A percentile compares a stretch with the other conserved stretches of the same genome.
These are phyloP conservation scores for Clarkia xantiana DNA, from an alignment of 345 rosid genomes.

Conservation along the genomic window DNA sequence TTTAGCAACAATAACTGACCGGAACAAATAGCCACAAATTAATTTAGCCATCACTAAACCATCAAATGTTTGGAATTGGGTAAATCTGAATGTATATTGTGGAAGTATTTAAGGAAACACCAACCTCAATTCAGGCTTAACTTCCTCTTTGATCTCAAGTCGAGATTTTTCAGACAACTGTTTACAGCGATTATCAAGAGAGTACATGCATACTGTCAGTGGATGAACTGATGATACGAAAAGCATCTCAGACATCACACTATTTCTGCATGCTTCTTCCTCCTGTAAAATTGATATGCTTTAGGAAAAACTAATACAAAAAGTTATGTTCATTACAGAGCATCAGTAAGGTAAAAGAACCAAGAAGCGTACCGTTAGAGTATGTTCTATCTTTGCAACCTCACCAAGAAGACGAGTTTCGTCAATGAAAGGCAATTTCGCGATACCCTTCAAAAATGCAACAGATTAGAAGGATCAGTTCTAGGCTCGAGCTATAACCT, in stretches of 20 bases:
- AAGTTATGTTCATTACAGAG: conserved; percentile 1
- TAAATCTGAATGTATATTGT: no score
- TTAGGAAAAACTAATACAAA: neutral
- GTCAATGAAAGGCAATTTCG: conserved; percentile 88
- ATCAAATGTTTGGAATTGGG: no score
- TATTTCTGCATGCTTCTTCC: conserved; percentile 78
- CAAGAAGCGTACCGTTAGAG: conserved; percentile 43
- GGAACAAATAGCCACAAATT: no score
- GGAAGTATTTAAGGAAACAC: conserved; percentile 10
- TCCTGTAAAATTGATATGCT: conserved; percentile 20
- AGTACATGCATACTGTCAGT: conserved; percentile 57
- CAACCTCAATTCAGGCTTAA: conserved; percentile 70
- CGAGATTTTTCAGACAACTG: conserved; percentile 34
- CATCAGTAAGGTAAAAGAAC: neutral
- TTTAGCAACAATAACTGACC: no score
- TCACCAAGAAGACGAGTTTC: conserved; percentile 75
- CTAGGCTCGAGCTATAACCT: no score
- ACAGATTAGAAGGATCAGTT: no score
- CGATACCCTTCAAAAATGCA: conserved; percentile 44
- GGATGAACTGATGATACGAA: conserved; percentile 66
- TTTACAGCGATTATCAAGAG: conserved; percentile 50
- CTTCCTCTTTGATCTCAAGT: conserved; percentile 29
- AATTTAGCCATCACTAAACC: no score
- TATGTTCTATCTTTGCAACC: conserved; percentile 48
- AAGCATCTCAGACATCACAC: conserved; percentile 60